Conservation (phyloP, 495 filamentous ascomycete genomes). For the Aspergillus diversus region DNA sequence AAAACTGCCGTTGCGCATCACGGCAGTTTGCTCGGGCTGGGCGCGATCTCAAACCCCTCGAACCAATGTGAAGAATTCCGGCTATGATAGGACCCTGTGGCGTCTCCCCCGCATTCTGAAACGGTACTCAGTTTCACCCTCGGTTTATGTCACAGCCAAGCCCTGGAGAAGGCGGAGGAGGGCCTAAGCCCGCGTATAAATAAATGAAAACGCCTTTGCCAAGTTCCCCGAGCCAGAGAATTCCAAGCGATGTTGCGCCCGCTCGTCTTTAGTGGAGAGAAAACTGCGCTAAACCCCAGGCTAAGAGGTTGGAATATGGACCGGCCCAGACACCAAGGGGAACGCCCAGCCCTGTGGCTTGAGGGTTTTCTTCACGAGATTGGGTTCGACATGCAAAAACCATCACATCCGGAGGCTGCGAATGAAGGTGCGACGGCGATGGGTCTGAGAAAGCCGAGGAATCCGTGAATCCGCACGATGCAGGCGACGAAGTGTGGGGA, state of each 20-base stretch:
- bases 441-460: slow-evolving; percentile 6
- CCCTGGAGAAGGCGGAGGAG: background rate
- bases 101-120: background rate
- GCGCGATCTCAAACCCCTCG: too few species aligned
- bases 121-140: slow-evolving; percentile 11
- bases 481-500: background rate
- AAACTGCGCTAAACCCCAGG: background rate
- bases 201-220: slow-evolving; percentile 3
- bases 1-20: too few species aligned
- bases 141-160: slow-evolving; percentile 5
- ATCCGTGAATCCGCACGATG: background rate
- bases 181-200: background rate
- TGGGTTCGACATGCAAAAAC: background rate
- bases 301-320: background rate
- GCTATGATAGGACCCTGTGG: too few species aligned
- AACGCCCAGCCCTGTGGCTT: slow-evolving; percentile 1
- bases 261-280: background rate
- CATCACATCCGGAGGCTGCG: background rate
- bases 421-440: too few species aligned
- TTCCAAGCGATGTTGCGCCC: background rate
- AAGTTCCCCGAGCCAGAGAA: slow-evolving; percentile 5
- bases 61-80: too few species aligned
- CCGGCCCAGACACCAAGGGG: background rate
- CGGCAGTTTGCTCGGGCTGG: too few species aligned
- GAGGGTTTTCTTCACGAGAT: background rate